phyloP scores from a whole-genome alignment of 768 basidiomycete genomes.

The Pisolithus microcarpus region DNA sequence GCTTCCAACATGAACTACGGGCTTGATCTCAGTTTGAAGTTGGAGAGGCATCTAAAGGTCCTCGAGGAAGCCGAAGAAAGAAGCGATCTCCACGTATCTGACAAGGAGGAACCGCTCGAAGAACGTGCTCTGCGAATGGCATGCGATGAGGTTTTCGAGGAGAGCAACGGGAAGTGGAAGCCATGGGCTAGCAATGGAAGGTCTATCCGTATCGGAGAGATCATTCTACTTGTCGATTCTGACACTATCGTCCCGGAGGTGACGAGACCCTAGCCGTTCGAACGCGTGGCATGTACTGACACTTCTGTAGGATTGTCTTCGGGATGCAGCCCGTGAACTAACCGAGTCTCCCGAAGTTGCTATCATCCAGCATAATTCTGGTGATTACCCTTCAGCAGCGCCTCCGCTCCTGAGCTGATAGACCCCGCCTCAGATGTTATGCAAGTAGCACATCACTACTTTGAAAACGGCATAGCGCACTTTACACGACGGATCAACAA shows the following conservation, averaged over 20 bases:
- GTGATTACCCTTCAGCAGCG: slow-evolving; percentile 21
- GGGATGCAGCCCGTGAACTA: slow-evolving; percentile 79
- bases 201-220: slow-evolving; percentile 67
- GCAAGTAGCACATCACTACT: slow-evolving; percentile 85
- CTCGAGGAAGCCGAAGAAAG: slow-evolving; percentile 39
- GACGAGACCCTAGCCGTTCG: slow-evolving; percentile 27
- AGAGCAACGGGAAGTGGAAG: slow-evolving; percentile 50
- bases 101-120: slow-evolving; percentile 46
- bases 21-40: slow-evolving; percentile 39
- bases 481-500: slow-evolving; percentile 86
- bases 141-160: slow-evolving; percentile 62
- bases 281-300: slow-evolving; percentile 74
- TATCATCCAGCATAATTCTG: slow-evolving; percentile 89
- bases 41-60: slow-evolving; percentile 41
- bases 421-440: slow-evolving; percentile 56
- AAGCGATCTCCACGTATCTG: slow-evolving; percentile 28
- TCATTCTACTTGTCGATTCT: slow-evolving; percentile 76
- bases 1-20: slow-evolving; percentile 85
- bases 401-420: neutral
- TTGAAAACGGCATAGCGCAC: slow-evolving; percentile 84
- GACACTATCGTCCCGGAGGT: slow-evolving; percentile 74
- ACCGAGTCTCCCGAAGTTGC: slow-evolving; percentile 77
- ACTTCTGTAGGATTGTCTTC: slow-evolving; percentile 83
- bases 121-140: slow-evolving; percentile 69
- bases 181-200: slow-evolving; percentile 76